Conservation (phyloP, 208 protist genomes). For the Leishmania aethiopica region DNA sequence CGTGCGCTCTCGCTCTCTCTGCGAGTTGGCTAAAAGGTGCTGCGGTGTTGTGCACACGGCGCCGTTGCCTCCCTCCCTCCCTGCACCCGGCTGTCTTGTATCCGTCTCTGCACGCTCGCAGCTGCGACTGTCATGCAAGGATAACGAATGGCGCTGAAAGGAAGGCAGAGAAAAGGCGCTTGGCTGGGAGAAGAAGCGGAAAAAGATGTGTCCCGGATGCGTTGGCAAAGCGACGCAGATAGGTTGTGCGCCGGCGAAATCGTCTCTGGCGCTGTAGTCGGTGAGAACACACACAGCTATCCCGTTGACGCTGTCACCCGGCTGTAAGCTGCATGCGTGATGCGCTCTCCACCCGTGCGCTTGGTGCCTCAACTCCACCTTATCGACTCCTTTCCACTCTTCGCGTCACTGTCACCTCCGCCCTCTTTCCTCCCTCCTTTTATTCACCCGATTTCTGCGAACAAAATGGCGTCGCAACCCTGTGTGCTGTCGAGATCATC, state of each 20-base stretch:
- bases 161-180: neutral
- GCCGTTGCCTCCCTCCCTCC: neutral
- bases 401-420: neutral
- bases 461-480: neutral
- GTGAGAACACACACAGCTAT: neutral
- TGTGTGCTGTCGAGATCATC: neutral
- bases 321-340: neutral
- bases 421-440: neutral
- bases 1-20: neutral
- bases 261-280: neutral
- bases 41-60: neutral
- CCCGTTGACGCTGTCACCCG: neutral
- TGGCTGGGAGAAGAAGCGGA: neutral
- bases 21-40: neutral
- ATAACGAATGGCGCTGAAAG: neutral
- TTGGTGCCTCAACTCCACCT: neutral
- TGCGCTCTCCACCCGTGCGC: neutral
- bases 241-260: neutral
- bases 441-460: neutral
- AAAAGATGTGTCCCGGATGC: neutral
- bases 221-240: neutral
- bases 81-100: neutral
- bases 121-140: neutral
- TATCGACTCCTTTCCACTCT: neutral
- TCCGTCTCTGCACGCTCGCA: neutral